Conservation (phyloP, 768 basidiomycete species). For the Boletus reticuloceps region DNA sequence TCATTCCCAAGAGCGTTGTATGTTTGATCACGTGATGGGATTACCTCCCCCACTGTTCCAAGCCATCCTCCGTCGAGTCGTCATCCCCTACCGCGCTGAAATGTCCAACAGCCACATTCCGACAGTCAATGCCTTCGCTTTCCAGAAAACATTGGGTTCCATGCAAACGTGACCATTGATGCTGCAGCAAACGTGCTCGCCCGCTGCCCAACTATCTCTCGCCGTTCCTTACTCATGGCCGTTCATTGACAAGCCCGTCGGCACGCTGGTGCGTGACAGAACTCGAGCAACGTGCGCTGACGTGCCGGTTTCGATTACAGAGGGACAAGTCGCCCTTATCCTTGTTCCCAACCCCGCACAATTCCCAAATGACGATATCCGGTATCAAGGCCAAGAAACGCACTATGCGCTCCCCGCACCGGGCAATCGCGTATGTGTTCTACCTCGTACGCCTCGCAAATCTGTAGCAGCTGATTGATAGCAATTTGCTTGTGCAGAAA, state of each 20-base stretch:
- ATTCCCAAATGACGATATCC: constrained; percentile 75
- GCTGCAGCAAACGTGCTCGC: constrained; percentile 57
- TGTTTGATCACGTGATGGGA: no score
- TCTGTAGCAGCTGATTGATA: neutral
- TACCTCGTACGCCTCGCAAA: neutral
- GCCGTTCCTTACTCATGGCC: constrained; percentile 66
- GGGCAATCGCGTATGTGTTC: constrained; percentile 51
- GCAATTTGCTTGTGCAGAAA: constrained; percentile 44
- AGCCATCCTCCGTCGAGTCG: no score
- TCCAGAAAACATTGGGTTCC: constrained; percentile 61
- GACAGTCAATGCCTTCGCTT: constrained; percentile 70
- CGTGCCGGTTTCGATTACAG: constrained; percentile 31
- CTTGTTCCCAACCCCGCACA: constrained; percentile 56
- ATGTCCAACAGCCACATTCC: constrained; percentile 46
- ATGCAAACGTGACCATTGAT: constrained; percentile 55
- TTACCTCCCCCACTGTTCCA: no score
- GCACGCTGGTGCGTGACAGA: constrained; percentile 36
- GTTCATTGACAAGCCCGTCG: constrained; percentile 75
- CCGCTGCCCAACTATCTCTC: constrained; percentile 52
- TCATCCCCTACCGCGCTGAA: no score
- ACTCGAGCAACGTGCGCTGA: neutral
- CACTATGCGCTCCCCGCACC: constrained; percentile 49
- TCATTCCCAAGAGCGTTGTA: no score
- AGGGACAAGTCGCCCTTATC: constrained; percentile 63
- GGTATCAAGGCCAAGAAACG: constrained; percentile 71